These are phyloP conservation scores for Leccinum disarticulatum DNA, from an alignment of 768 basidiomycete species.

Conservation along the genomic window DNA sequence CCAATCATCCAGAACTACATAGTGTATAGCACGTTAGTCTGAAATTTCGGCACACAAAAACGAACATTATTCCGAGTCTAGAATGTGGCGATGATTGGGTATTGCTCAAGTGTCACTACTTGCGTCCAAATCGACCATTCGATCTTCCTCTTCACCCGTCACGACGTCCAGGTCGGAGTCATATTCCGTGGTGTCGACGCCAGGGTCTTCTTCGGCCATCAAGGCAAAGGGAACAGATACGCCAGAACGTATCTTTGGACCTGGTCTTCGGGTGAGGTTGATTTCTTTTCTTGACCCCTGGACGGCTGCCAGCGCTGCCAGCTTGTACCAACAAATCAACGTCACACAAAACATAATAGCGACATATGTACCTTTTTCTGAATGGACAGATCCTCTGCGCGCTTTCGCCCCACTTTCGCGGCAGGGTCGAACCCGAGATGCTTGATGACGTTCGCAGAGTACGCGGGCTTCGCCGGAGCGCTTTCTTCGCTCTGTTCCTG, in stretches of 20 bases:
- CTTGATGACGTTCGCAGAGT: conserved; percentile 66
- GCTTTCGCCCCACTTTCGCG: conserved; percentile 48
- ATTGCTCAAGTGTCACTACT: conserved; percentile 20
- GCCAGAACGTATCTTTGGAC: conserved; percentile 62
- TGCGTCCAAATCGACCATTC: conserved; percentile 23
- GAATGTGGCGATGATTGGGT: background rate
- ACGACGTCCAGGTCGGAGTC: conserved; percentile 16
- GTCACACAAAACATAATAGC: background rate
- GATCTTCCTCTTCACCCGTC: conserved; percentile 8
- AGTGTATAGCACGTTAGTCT: background rate
- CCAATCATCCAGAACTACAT: background rate
- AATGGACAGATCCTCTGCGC: conserved; percentile 38
- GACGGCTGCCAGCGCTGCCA: conserved; percentile 54
- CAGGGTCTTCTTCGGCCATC: conserved; percentile 15
- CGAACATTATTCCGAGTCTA: background rate
- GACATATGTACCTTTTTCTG: conserved; percentile 56
- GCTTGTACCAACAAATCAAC: conserved; percentile 35
- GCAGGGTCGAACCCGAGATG: conserved; percentile 81
- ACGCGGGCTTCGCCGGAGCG: conserved; percentile 44
- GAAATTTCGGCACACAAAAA: background rate
- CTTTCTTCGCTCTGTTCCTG: conserved; percentile 18
- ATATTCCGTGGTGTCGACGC: background rate
- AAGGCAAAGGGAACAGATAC: conserved; percentile 41
- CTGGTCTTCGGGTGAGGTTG: conserved; percentile 61
- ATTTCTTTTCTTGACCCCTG: conserved; percentile 54